phyloP scores from a whole-genome alignment of 176 grass and related monocot species.

The Tuctoria greenei region DNA sequence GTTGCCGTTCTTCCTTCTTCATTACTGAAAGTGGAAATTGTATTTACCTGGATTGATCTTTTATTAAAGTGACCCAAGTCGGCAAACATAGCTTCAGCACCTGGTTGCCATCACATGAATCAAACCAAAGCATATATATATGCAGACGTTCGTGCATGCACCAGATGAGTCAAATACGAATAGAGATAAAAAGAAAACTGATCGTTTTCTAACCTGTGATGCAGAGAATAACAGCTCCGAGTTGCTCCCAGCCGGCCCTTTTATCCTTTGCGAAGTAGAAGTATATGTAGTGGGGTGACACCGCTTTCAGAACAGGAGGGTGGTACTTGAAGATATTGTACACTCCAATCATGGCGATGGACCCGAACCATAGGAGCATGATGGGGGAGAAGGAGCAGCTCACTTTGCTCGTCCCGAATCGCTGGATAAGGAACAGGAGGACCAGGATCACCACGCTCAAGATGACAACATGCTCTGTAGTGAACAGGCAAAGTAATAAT shows the following conservation, averaged over 20 bases:
- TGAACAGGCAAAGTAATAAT: not conserved
- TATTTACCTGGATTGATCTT: conserved; percentile 55
- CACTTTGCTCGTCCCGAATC: conserved; percentile 57
- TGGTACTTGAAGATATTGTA: conserved; percentile 57
- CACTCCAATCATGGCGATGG: conserved; percentile 45
- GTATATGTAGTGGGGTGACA: conserved; percentile 60
- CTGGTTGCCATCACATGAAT: conserved; percentile 30
- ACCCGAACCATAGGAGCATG: conserved; percentile 63
- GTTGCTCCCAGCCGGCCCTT: conserved; percentile 49
- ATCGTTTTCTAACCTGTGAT: conserved; percentile 45
- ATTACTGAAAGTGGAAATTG: not conserved
- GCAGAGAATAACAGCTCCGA: conserved; percentile 57
- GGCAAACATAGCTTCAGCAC: conserved; percentile 77
- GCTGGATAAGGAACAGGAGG: conserved; percentile 55
- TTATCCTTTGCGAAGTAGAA: conserved; percentile 50
- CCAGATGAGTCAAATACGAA: not conserved
- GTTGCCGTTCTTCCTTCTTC: not conserved
- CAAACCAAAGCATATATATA: too few species aligned
- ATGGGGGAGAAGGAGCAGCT: conserved; percentile 64
- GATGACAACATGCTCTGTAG: conserved; percentile 54
- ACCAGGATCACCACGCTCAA: conserved; percentile 51
- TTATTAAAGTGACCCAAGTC: conserved; percentile 77
- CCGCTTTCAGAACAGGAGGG: conserved; percentile 57
- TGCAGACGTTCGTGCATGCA: not conserved
- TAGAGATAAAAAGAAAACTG: not conserved